phyloP scores from a whole-genome alignment of 441 rosid genomes.

The Erodium texanum region DNA sequence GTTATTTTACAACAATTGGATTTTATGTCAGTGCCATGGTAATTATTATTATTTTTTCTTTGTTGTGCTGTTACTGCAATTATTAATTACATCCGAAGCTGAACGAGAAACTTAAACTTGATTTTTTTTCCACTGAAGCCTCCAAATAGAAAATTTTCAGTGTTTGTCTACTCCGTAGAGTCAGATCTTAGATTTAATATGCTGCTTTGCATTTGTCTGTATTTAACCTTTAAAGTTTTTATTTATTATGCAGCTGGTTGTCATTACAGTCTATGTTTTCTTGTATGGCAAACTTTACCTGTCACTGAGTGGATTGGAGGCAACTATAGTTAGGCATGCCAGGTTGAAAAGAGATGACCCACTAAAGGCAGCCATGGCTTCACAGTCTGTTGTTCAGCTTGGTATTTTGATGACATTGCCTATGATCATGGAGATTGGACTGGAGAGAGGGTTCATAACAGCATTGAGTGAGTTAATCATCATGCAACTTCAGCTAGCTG shows the following conservation, averaged over 20 bases:
- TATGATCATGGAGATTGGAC: slow-evolving; percentile 96
- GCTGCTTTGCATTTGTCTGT: slow-evolving; percentile 13
- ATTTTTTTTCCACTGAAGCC: not conserved
- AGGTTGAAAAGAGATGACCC: slow-evolving; percentile 52
- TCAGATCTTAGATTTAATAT: slow-evolving; percentile 4
- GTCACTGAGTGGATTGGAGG: slow-evolving; percentile 83
- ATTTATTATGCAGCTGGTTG: slow-evolving; percentile 49
- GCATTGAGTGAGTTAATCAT: slow-evolving; percentile 70
- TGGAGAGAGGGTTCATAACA: slow-evolving; percentile 86
- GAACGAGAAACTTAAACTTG: not conserved
- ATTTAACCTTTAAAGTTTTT: slow-evolving; percentile 11
- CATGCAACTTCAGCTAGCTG: slow-evolving; percentile 90
- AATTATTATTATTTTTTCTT: slow-evolving; percentile 19
- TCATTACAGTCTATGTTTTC: slow-evolving; percentile 60
- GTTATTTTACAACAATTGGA: slow-evolving; percentile 74
- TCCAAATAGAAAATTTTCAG: not conserved
- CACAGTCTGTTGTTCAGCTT: slow-evolving; percentile 78
- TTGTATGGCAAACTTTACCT: slow-evolving; percentile 81
- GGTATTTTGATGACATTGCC: slow-evolving; percentile 79
- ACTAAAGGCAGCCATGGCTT: slow-evolving; percentile 81
- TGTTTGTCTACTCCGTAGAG: not conserved
- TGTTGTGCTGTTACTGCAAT: slow-evolving; percentile 24
- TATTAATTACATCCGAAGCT: slow-evolving; percentile 17
- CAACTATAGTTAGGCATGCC: slow-evolving; percentile 59
- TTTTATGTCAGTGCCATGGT: slow-evolving; percentile 83